phyloP scores from a whole-genome alignment of 106 monocot genomes.

The Dendrobium huoshanense region DNA sequence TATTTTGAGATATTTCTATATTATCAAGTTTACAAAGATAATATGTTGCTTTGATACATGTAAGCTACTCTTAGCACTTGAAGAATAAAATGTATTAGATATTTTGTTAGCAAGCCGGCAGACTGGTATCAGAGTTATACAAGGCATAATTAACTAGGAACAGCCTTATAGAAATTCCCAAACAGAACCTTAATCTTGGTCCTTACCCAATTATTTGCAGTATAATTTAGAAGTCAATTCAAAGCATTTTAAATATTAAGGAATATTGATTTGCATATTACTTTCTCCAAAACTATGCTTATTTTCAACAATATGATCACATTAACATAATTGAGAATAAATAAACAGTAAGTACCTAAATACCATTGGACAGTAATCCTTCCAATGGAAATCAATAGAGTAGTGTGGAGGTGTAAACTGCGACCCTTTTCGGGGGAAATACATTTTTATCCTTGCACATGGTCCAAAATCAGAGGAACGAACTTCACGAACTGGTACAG shows the following conservation, averaged over 20 bases:
- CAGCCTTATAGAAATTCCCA: not conserved
- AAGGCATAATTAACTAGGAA: not conserved
- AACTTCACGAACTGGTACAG: slow-evolving; percentile 91
- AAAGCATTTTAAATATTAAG: not conserved
- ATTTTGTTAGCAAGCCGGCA: not conserved
- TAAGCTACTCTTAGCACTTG: not conserved
- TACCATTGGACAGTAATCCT: slow-evolving; percentile 96
- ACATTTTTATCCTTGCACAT: slow-evolving; percentile 76
- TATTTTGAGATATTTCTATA: no score
- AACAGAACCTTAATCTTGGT: not conserved
- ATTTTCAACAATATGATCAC: not conserved
- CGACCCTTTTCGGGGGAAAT: slow-evolving; percentile 67
- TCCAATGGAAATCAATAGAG: slow-evolving; percentile 85
- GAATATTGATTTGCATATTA: not conserved
- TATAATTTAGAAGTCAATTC: not conserved
- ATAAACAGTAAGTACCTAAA: slow-evolving; percentile 53
- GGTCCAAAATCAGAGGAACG: slow-evolving; percentile 89
- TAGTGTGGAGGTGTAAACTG: slow-evolving; percentile 86
- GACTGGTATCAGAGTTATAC: not conserved
- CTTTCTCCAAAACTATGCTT: not conserved
- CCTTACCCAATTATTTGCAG: not conserved
- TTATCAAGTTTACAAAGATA: no score
- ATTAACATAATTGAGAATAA: not conserved
- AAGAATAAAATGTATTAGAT: not conserved
- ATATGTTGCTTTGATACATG: no score